Evolutionary conservation across 2,329 filamentous ascomycete species (phyloP), one percentile per base, ranked within the genome.

Genomic region (Chalaropsis thielavioides): DNA sequence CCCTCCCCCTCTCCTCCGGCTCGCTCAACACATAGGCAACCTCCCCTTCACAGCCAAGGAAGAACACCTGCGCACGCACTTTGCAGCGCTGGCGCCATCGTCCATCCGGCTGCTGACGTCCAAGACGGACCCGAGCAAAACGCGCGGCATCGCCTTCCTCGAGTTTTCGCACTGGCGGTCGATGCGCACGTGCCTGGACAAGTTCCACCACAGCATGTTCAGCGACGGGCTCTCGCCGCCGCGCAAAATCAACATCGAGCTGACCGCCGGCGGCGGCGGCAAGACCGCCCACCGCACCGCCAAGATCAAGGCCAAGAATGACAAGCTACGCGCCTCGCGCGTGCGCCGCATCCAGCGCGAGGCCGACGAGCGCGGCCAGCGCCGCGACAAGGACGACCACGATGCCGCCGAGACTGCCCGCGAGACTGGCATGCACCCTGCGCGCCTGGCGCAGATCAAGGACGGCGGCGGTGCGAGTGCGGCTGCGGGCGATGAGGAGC

Each of bases 131-230:
- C 80, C 82, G 13, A 79, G 78, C 64, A 83, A 85, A 69, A 87
- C 83, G 71, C 87, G 87, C 69, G 89, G 90, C 43, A 87, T 88
- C 71, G 90, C 89, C 5, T 95, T 96, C 74, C 79, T 97, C 70
- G 92, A 97, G 75, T 97, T 96, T 73, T 85, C 85, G 69, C 82
- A 85, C 69, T 95, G 86, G 76, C 88, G 92, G 75, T 84, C 88
- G 72, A 95, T 96, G 90, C 89, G 95, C 79, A 94, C 90, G 40
- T 95, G 90, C 72, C 80, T 97, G 67, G 89, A 92, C 75, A 84
- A 90, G 69, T 92, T 92, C 76, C 92, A 97, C 76, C 92, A 96
- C 76, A 88, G 84, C 67, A 81, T 81, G 68, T 95, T 96, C 73
- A 75, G 79, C 73, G 79, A 85, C 75, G 77, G 79, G 68, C 68